phyloP scores from a whole-genome alignment of 495 filamentous ascomycete genomes.

The Penicillium riverlandense region DNA sequence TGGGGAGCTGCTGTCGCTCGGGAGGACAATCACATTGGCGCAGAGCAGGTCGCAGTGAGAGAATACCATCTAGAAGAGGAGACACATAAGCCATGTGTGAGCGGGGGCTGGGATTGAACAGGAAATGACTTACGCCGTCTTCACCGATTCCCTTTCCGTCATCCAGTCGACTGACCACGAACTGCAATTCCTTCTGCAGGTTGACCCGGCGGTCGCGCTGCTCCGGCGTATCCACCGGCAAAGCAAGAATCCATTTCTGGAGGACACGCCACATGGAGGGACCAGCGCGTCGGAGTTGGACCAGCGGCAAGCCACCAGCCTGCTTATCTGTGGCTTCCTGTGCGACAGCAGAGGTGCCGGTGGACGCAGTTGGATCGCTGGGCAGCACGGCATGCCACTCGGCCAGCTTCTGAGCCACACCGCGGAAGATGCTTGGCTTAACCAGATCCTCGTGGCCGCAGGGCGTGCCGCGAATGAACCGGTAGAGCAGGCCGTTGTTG shows the following conservation, averaged over 20 bases:
- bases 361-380: not conserved
- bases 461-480: conserved; percentile 74
- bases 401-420: conserved; percentile 73
- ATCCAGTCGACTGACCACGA: conserved; percentile 60
- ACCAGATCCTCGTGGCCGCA: conserved; percentile 75
- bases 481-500: conserved; percentile 91
- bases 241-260: conserved; percentile 88
- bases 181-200: conserved; percentile 69
- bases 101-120: not conserved
- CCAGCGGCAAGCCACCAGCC: conserved; percentile 39
- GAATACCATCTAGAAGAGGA: conserved; percentile 64
- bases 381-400: conserved; percentile 86
- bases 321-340: conserved; percentile 2
- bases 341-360: no score
- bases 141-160: conserved; percentile 65
- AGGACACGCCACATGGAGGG: conserved; percentile 90
- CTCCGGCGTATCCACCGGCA: conserved; percentile 62
- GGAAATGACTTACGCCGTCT: conserved; percentile 53
- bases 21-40: conserved; percentile 90
- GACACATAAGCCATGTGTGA: conserved; percentile 1
- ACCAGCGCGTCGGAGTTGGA: conserved; percentile 53
- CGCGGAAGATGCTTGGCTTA: conserved; percentile 63
- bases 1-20: conserved; percentile 26
- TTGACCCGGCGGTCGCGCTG: conserved; percentile 57
- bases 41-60: conserved; percentile 91